Percentiles rank a stretch among this genome's conserved stretches.
phyloP scores from a whole-genome alignment of 2,329 filamentous ascomycete genomes.

The Xenoacremonium recifei region DNA sequence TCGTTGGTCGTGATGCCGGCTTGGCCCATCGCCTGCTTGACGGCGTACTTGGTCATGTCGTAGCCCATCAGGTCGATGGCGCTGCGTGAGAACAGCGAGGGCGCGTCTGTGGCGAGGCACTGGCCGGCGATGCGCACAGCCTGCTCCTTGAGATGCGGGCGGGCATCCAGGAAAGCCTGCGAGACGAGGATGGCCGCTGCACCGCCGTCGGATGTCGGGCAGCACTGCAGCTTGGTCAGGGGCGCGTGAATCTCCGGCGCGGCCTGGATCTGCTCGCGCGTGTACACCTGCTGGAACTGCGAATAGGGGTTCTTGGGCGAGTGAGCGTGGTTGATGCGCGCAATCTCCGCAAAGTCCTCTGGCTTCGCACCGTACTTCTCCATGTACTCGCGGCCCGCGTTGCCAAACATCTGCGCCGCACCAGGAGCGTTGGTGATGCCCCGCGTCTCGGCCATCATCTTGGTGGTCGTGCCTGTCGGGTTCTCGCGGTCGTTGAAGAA shows the following conservation, averaged over 20 bases:
- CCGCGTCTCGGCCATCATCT: constrained; percentile 81
- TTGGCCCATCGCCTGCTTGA: constrained; percentile 67
- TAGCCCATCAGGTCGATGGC: constrained; percentile 88
- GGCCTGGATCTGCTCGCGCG: constrained; percentile 75
- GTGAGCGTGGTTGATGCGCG: constrained; percentile 88
- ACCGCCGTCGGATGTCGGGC: constrained; percentile 89
- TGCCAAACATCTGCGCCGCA: constrained; percentile 92
- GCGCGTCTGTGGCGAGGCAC: constrained; percentile 79
- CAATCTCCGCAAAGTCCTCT: constrained; percentile 94
- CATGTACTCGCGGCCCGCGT: constrained; percentile 91
- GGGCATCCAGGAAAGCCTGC: constrained; percentile 80
- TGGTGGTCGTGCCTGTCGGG: constrained; percentile 68
- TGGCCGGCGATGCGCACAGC: constrained; percentile 91
- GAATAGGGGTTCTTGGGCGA: constrained; percentile 92
- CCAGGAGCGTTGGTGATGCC: constrained; percentile 80
- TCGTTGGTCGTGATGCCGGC: constrained; percentile 68
- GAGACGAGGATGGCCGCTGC: constrained; percentile 88
- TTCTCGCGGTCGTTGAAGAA: constrained; percentile 85
- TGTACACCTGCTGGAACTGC: constrained; percentile 94
- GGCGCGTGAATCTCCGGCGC: constrained; percentile 79
- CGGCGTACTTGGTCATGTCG: constrained; percentile 76
- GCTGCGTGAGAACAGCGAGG: constrained; percentile 73
- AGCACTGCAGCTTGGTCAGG: constrained; percentile 97
- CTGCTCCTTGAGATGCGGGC: constrained; percentile 76
- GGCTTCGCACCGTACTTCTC: constrained; percentile 85